Evolutionary conservation across 2,329 filamentous ascomycete species (phyloP), one percentile per base, ranked within the genome.

Genomic region (Verticillium zaregamsianum): DNA sequence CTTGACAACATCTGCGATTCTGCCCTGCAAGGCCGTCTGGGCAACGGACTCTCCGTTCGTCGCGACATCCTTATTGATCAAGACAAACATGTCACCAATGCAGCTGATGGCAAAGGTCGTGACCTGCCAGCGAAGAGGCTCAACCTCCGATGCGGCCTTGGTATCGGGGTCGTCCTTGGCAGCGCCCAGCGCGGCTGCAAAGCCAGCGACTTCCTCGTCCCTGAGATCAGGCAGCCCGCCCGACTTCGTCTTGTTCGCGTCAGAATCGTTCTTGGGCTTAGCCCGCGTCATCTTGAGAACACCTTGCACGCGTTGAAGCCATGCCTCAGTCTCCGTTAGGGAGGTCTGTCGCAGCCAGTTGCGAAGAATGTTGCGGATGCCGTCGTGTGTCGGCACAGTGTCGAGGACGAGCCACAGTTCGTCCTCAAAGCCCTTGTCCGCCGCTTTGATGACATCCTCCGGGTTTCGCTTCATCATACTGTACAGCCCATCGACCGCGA

Each of bases 181-280:
- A 3, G 79, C 81, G 25, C 85, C 86, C 57, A 25, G 52, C 15
- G 55, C 62, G n/a, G 89, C 86, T 35, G 93, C 93, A 71, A 99
- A 98, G 0, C 95, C 95, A 59, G 95, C 95, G 39, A 97, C 94
- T 73, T 99, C 96, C 72, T 99, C 95, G 71, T 99, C 95, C 65
- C 94, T 90, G 0, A 98, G 77, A 68, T 99, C 95, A n/a, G 91
- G 83, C 14, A 85, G 80, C 4, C 82, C 80, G 11, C 79, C 68
- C 80, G 68, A 84, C 12, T 79, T 74, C 4, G 80, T 76, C 28
- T 32, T 20, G 12, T 74, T 72, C 20, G 76, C 76, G 5, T 76
- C 72, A 0, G 79, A 73, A 54, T 84, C 80, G 32, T 86, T 82
- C 52, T 87, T 83, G 2, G 79, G 76, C 70, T 90, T 91, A 33